These are phyloP conservation scores for Aspergillus fumigatiaffinis DNA, from an alignment of 2,329 filamentous ascomycete species.

Conservation along the genomic window DNA sequence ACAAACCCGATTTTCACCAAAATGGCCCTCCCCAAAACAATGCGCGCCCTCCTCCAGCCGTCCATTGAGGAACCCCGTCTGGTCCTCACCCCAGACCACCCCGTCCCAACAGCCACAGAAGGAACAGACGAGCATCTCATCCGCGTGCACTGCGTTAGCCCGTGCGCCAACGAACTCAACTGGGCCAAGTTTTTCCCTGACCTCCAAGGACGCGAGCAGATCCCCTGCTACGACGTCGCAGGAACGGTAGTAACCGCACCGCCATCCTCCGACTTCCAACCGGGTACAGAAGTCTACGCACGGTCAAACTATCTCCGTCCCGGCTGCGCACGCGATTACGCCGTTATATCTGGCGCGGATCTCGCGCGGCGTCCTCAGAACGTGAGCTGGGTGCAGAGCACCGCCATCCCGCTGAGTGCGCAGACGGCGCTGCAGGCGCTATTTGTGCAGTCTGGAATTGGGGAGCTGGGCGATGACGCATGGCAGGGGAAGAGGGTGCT, in stretches of 20 bases:
- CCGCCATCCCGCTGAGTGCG: constrained; percentile 38
- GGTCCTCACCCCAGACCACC: constrained; percentile 1
- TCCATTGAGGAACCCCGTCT: constrained; percentile 4
- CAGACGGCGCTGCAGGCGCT: constrained; percentile 45
- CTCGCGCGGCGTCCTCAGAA: constrained; percentile 33
- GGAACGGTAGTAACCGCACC: constrained; percentile 38
- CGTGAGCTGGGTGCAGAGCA: constrained; percentile 35
- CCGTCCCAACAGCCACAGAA: constrained; percentile 19
- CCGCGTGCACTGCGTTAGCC: constrained; percentile 35
- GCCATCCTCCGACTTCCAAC: constrained; percentile 32
- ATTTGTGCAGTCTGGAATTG: constrained; percentile 35
- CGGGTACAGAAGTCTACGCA: constrained; percentile 38
- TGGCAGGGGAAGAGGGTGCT: constrained; percentile 38
- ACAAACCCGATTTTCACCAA: no score
- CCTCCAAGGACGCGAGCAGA: constrained; percentile 20
- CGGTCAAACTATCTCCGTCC: constrained; percentile 34
- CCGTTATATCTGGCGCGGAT: constrained; percentile 32
- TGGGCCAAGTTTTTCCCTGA: constrained; percentile 37
- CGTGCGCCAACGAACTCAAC: constrained; percentile 42
- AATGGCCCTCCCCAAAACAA: constrained; percentile 2
- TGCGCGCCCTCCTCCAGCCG: constrained; percentile 12
- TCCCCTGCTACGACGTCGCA: constrained; percentile 43
- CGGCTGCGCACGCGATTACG: constrained; percentile 38
- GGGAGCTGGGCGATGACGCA: constrained; percentile 5
- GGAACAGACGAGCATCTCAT: constrained; percentile 36